Evolutionary conservation across 768 basidiomycete genomes (phyloP), one percentile per base, ranked within the genome.

Genomic region (Myochromella boudieri): DNA sequence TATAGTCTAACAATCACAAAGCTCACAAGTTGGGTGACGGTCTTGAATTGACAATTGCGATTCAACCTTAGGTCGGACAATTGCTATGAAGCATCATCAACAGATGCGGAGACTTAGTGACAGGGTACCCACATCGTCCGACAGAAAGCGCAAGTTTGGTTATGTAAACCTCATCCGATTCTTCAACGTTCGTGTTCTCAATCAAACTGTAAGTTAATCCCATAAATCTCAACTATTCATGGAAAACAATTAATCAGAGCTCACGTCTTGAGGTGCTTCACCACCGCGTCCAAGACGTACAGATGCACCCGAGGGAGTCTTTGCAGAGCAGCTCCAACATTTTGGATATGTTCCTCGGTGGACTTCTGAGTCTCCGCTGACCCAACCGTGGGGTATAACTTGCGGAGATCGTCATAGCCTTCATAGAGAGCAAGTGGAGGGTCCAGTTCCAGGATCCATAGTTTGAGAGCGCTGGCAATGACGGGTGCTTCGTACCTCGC

Each of bases 361-460:
- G 74, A 68, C 1, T 66, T 65, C 37, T 75, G 75, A 17, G 75
- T 77, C 14, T 83, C 85, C n/a, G 59, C 56, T 8, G 80, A 76
- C 20, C 86, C 84, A 44, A 89, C 79, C 27, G 71, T 76, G 4
- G 91, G 92, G 59, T 97, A 97, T n/a, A 97, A 54, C 52, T 82
- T 85, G 44, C 90, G 79, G 51, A 95, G 74, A 24, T 97, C 94
- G 33, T 95, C 92, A 89, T 94, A 98, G 36, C 87, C 82, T 58
- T 95, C 91, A 75, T 85, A 95, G 37, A 88, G 69, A 14, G 82
- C 78, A 9, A 97, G 64, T 21, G 95, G 93, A 6, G 91, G 90
- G 59, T 92, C 84, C 21, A 98, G 77, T 64, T 98, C 95, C n/a
- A 97, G 73, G 18, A 85, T 62, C 90, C 92, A 97, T 11, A 98